Base-by-base conservation (phyloP, 768 basidiomycete genomes). In the Russula foetens region DNA sequence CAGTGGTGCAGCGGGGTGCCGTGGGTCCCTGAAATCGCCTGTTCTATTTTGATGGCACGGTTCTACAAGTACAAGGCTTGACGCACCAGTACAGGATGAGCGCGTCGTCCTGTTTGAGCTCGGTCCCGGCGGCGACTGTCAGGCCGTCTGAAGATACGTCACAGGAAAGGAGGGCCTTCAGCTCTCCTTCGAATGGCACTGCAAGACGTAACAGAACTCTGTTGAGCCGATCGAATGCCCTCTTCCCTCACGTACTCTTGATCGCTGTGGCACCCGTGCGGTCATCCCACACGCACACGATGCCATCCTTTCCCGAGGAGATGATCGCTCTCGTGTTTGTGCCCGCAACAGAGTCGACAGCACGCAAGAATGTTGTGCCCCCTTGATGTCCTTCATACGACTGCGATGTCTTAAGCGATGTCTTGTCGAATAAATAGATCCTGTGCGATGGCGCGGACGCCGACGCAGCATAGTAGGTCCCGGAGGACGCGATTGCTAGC, bases 61-160 rank as follows among this genome's bases (percentile, higher is more conserved):
- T n/a, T 46, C 41, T 43, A 58, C 66, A 35, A 46, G n/a, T n/a
- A 33, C 31, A 9, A 33, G 14, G 14, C 39, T 38, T 24, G 7
- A 58, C 75, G 62, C 59, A 91, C 94, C 93, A 97, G 75, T 88
- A 97, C 2, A 92, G 65, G 44, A 97, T 84, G 8, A 84, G 76
- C 0, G 93, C 88, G 63, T 96, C 93, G 47, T 93, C 86, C 14
- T 82, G 83, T 60, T 85, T 81, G 21, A 94, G 71, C 63, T 90
- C 91, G 0, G 92, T 88, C 17, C 94, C 94, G 12, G 85, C 92
- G 21, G 85, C 91, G 24, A 96, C 80, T 2, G 85, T 83, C 64
- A 79, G 71, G 4, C 90, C 90, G 66, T 90, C 84, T 1, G 74
- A 67, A 2, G 89, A 86, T 6, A 86, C 79, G 69, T 90, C 90